Evolutionary conservation across 108 stramenopile species (phyloP).

Genomic region (Fragilariopsis cylindrus): DNA sequence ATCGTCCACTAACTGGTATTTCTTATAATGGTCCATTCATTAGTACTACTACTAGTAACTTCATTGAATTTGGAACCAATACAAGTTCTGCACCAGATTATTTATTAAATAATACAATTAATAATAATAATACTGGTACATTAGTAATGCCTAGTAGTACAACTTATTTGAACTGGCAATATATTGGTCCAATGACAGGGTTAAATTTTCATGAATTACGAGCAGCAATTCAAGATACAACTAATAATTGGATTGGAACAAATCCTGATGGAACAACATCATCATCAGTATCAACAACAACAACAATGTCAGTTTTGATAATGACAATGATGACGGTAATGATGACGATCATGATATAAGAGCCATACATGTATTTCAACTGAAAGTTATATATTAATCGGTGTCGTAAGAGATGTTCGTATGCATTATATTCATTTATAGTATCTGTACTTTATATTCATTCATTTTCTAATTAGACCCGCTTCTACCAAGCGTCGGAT

Average conservation of each 20-base stretch:
- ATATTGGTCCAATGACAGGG: not conserved
- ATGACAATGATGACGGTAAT: not conserved
- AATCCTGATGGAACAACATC: slow-evolving; percentile 5
- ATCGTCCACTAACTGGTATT: slow-evolving; percentile 21
- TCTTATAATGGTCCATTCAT: slow-evolving; percentile 14
- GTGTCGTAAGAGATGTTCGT: too few species aligned
- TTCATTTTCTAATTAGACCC: not conserved
- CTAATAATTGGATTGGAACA: not conserved
- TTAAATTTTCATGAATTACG: not conserved
- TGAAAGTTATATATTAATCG: too few species aligned
- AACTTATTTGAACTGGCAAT: not conserved
- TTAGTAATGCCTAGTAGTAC: not conserved
- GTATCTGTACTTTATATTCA: too few species aligned
- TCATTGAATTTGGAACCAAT: not conserved
- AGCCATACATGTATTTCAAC: too few species aligned
- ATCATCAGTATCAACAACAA: not conserved
- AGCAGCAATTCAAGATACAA: not conserved
- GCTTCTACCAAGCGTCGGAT: slow-evolving; percentile 15
- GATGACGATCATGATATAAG: too few species aligned
- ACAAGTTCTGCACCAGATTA: not conserved
- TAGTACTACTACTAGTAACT: not conserved
- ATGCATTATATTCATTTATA: not conserved
- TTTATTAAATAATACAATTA: not conserved
- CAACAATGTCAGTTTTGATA: not conserved
- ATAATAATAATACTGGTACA: not conserved